Percentiles rank a stretch among this genome's conserved stretches.
These are phyloP conservation scores for Tieghemiomyces parasiticus DNA, from an alignment of 192 early-diverging fungal species.

Conservation along the genomic window DNA sequence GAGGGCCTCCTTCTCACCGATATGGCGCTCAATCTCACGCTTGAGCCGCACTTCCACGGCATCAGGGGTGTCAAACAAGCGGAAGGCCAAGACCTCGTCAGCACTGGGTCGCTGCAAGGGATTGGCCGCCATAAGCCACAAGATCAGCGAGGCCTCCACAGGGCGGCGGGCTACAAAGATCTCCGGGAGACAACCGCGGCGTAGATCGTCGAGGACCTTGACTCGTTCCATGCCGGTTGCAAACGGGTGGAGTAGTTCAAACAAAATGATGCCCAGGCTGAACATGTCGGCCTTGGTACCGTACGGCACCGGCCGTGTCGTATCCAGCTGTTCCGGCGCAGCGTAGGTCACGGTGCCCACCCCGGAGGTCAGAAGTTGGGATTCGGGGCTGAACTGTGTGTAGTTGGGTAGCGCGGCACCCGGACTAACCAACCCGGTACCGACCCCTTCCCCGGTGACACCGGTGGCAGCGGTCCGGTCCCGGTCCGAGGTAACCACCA, in stretches of 20 bases:
- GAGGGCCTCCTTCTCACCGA: too few species aligned
- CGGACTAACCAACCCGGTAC: conserved; percentile 21
- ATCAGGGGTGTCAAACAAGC: conserved; percentile 36
- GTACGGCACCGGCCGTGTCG: conserved; percentile 34
- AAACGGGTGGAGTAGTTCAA: conserved; percentile 61
- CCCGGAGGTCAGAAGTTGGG: conserved; percentile 35
- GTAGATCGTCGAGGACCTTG: conserved; percentile 47
- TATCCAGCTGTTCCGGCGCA: conserved; percentile 29
- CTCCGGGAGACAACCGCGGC: conserved; percentile 59
- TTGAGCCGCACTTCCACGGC: too few species aligned
- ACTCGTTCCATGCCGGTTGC: conserved; percentile 68
- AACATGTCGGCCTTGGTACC: conserved; percentile 74
- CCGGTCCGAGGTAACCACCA: conserved; percentile 44
- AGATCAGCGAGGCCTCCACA: conserved; percentile 56
- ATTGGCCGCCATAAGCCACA: conserved; percentile 68
- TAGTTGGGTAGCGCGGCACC: conserved; percentile 12
- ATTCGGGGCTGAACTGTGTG: background rate
- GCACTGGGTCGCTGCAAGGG: conserved; percentile 54
- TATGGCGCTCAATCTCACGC: too few species aligned
- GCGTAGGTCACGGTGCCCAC: conserved; percentile 69
- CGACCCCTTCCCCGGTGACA: conserved; percentile 14
- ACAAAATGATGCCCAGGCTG: conserved; percentile 66
- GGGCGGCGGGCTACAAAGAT: conserved; percentile 35
- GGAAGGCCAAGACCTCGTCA: conserved; percentile 51
- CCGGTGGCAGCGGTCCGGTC: conserved; percentile 3